phyloP scores from a whole-genome alignment of 495 filamentous ascomycete genomes.

The Talaromyces adpressus region DNA sequence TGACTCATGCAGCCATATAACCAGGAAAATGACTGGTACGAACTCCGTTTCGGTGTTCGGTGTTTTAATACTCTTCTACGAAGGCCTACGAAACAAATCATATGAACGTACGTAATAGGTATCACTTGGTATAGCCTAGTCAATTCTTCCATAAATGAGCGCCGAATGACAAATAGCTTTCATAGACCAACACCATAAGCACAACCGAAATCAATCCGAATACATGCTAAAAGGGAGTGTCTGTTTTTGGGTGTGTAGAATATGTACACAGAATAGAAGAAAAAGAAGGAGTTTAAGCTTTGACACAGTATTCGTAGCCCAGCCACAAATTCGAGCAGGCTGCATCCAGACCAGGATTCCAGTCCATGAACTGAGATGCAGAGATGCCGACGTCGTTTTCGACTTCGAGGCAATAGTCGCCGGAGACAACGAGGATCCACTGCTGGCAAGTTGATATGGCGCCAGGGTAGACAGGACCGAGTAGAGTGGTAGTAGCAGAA shows the following conservation, averaged over 20 bases:
- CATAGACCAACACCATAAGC: not conserved
- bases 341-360: slow-evolving; percentile 33
- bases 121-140: not conserved
- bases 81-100: not conserved
- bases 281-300: slow-evolving; percentile 8
- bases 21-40: not conserved
- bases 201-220: slow-evolving; percentile 1
- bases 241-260: not conserved
- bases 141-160: not conserved
- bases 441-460: slow-evolving; percentile 24
- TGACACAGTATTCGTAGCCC: slow-evolving; percentile 33
- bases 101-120: not conserved
- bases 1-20: not conserved
- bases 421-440: slow-evolving; percentile 30
- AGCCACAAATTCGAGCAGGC: slow-evolving; percentile 32
- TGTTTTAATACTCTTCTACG: not conserved
- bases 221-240: not conserved
- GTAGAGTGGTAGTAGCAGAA: not conserved
- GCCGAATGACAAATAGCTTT: slow-evolving; percentile 5
- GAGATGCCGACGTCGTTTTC: slow-evolving; percentile 20
- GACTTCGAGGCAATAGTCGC: slow-evolving; percentile 37
- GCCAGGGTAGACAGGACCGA: slow-evolving; percentile 1
- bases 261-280: slow-evolving; percentile 8
- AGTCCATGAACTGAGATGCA: slow-evolving; percentile 21
- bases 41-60: not conserved